Percentiles rank a stretch among this genome's conserved stretches.
Evolutionary conservation across 768 basidiomycete genomes (phyloP).

Genomic region (Chiua virens): DNA sequence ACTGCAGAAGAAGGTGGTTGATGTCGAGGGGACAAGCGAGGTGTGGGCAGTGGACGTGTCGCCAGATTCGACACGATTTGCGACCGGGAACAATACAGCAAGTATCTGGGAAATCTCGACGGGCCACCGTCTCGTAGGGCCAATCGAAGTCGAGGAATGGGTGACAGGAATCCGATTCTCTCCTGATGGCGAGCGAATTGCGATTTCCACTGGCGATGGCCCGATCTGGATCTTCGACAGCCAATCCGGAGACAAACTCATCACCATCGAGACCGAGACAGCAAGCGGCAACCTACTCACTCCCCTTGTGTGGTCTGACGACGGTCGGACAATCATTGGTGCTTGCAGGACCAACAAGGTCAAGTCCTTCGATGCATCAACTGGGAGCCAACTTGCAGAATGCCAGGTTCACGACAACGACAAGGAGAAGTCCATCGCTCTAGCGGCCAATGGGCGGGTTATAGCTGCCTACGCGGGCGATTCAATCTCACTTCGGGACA

Average conservation of each 20-base stretch:
- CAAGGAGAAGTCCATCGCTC: not conserved
- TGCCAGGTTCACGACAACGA: not conserved
- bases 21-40: not conserved
- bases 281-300: not conserved
- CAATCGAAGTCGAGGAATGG: conserved; percentile 1
- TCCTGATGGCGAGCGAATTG: not conserved
- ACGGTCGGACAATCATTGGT: not conserved
- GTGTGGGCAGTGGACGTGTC: too few relatives aligned
- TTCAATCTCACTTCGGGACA: not conserved
- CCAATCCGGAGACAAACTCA: not conserved
- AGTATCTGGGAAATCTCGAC: conserved; percentile 1
- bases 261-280: not conserved
- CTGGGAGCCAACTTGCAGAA: not conserved
- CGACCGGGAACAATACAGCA: too few relatives aligned
- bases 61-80: conserved; percentile 1
- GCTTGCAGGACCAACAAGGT: not conserved
- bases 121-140: not conserved
- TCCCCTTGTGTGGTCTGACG: not conserved
- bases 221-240: not conserved
- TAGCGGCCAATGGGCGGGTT: not conserved
- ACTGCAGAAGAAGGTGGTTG: not conserved
- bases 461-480: not conserved
- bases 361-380: not conserved
- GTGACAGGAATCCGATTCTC: not conserved
- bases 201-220: not conserved